Evolutionary conservation across 2,329 filamentous ascomycete species (phyloP).

Genomic region (Hirsutella minnesotensis): DNA sequence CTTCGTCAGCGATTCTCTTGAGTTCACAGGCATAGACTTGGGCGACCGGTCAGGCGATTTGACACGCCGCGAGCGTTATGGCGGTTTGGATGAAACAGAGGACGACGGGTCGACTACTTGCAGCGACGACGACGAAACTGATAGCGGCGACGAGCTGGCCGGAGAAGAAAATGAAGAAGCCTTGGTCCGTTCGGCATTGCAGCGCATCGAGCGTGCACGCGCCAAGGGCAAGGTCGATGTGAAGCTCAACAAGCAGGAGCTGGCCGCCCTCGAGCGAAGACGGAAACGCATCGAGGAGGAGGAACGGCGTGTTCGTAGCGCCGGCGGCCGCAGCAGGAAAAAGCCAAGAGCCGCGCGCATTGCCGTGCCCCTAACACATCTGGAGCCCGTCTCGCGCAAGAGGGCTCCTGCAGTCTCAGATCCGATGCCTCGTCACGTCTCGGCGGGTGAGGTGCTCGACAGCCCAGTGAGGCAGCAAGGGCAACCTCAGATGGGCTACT

Average conservation of each 20-base stretch:
- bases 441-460: conserved; percentile 24
- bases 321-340: conserved; percentile 24
- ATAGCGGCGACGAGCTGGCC: conserved; percentile 37
- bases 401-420: conserved; percentile 20
- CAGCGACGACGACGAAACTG: conserved; percentile 26
- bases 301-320: conserved; percentile 42
- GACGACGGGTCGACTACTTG: conserved; percentile 9
- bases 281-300: conserved; percentile 45
- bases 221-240: conserved; percentile 68
- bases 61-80: conserved; percentile 24
- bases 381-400: conserved; percentile 30
- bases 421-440: conserved; percentile 24
- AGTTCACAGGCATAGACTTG: conserved; percentile 49
- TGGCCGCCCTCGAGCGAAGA: conserved; percentile 65
- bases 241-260: conserved; percentile 65
- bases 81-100: conserved; percentile 12
- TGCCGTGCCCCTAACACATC: conserved; percentile 39
- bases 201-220: conserved; percentile 68
- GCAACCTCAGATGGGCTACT: conserved; percentile 39
- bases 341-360: conserved; percentile 34
- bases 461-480: conserved; percentile 21
- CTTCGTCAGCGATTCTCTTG: conserved; percentile 48
- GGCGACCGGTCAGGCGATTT: conserved; percentile 26
- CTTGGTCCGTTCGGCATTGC: conserved; percentile 65
- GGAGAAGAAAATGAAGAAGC: conserved; percentile 60